phyloP scores from a whole-genome alignment of 257 asterid genomes.

The Mitragyna speciosa region DNA sequence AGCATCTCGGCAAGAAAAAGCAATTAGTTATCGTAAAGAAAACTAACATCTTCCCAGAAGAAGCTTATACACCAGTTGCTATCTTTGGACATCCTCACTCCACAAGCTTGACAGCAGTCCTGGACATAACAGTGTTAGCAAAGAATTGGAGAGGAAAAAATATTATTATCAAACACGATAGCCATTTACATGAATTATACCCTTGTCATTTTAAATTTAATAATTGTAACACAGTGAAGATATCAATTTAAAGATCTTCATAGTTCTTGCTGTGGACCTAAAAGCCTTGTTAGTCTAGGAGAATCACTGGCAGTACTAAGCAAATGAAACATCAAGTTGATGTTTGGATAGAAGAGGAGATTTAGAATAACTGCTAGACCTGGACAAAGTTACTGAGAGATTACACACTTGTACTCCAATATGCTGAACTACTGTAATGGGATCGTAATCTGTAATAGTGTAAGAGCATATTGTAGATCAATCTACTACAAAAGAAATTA shows the following conservation, averaged over 20 bases:
- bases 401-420: not conserved
- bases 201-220: not conserved
- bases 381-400: not conserved
- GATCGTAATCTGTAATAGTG: not conserved
- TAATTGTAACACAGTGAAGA: not conserved
- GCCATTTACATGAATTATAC: not conserved
- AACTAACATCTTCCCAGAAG: not conserved
- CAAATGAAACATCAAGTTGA: not conserved
- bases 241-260: not conserved
- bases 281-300: not conserved
- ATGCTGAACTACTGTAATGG: not conserved
- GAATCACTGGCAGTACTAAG: not conserved
- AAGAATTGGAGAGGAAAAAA: not conserved
- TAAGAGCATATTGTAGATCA: not conserved
- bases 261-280: not conserved
- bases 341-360: not conserved
- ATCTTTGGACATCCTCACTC: conserved; percentile 6
- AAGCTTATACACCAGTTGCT: not conserved
- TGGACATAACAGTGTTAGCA: not conserved
- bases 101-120: conserved; percentile 7
- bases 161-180: not conserved
- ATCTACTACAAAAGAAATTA: not conserved
- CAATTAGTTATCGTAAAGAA: not conserved
- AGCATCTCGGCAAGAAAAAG: not conserved
- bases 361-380: not conserved